phyloP scores from a whole-genome alignment of 2,329 filamentous ascomycete genomes.

The Xylaria sp. region DNA sequence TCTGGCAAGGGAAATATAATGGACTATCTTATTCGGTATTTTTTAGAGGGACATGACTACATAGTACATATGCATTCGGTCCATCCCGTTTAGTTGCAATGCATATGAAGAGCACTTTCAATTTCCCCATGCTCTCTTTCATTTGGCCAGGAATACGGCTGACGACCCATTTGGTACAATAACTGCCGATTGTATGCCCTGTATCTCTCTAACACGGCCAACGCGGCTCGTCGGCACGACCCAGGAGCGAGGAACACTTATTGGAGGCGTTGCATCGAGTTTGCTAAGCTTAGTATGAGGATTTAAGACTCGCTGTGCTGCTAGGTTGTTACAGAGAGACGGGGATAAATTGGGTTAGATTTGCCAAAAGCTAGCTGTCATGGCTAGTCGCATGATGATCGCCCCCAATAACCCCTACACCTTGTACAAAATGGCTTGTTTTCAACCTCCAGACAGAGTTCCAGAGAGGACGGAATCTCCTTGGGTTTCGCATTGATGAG shows the following conservation, averaged over 20 bases:
- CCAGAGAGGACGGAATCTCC: not conserved
- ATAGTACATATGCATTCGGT: not conserved
- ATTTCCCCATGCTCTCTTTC: not conserved
- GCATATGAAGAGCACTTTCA: not conserved
- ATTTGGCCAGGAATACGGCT: conserved; percentile 1
- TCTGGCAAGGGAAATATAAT: too few relatives aligned
- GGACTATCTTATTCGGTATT: not conserved
- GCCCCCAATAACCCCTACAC: conserved; percentile 21
- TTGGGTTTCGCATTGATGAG: conserved; percentile 7
- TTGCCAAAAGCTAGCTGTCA: conserved; percentile 29
- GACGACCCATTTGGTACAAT: not conserved
- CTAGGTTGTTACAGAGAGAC: conserved; percentile 28
- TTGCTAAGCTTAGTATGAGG: conserved; percentile 6
- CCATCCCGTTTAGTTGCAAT: conserved; percentile 8
- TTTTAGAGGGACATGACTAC: not conserved
- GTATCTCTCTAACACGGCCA: conserved; percentile 12
- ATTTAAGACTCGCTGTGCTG: conserved; percentile 25
- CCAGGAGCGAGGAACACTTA: conserved; percentile 4
- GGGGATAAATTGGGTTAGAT: conserved; percentile 33
- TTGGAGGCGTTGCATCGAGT: conserved; percentile 13
- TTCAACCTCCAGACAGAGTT: not conserved
- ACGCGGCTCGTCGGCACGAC: conserved; percentile 4
- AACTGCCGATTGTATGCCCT: conserved; percentile 18
- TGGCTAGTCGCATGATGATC: conserved; percentile 31
- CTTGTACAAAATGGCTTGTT: conserved; percentile 7